Evolutionary conservation across 192 early-diverging fungal species (phyloP), one percentile per base, ranked within the genome.

Genomic region (Rhizoclosmatium globosum): DNA sequence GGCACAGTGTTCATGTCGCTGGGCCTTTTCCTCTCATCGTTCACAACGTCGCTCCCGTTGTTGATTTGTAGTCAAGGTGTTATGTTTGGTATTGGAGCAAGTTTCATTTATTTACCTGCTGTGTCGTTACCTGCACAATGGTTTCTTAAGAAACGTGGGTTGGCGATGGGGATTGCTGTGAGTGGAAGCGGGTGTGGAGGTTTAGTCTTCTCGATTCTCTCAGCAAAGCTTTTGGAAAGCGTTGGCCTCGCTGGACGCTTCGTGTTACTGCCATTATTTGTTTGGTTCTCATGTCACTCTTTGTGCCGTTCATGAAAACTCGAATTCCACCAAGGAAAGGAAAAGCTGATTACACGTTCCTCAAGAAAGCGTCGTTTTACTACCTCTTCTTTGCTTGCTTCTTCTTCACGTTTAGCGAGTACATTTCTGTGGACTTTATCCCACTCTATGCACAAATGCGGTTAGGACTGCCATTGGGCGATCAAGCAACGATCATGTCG

Each of bases 151-250:
- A 81, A 86, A 48, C 85, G 92, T 4, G 92, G 91, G 0, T 61
- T 94, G 48, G 94, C 94, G 2, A 85, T 92, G 13, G 94, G 93
- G 17, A 61, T 94, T 38, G 90, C 94, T 39, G 86, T 94, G 48
- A 68, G 92, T n/a, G 94, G 94, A 17, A 43, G 57, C 1, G 93
- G 94, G 47, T 59, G 92, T 21, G 94, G 94, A 65, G 93, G 94
- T 2, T 78, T 95, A 48, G 86, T 82, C 53, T 85, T 95, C n/a
- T 84, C 92, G 1, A 87, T 88, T 21, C 82, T 91, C 4, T 88
- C 85, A 0, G 89, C 89, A 59, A 80, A 79, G 3, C 82, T 93
- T 60, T 86, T 96, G 4, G 85, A 87, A 38, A 58, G 44, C 1
- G 17, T 93, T 41, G 95, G 93, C 1, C 79, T 82, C 21, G 64